These are phyloP conservation scores for Pichia nakasei DNA, from an alignment of 805 yeast species.

Conservation along the genomic window DNA sequence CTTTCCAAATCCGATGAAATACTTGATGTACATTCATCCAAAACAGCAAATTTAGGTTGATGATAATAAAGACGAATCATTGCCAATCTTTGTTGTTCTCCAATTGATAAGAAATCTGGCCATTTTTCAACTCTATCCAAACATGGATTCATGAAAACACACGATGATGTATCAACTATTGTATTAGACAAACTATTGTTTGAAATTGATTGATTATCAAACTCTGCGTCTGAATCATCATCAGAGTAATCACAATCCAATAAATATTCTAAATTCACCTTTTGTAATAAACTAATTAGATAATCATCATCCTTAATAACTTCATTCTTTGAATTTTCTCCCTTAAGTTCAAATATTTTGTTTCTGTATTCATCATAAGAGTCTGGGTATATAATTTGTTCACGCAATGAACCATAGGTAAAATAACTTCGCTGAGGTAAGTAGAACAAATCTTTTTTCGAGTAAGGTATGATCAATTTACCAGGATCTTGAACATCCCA, in stretches of 20 bases:
- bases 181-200: not conserved
- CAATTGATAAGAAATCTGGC: constrained; percentile 82
- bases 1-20: constrained; percentile 88
- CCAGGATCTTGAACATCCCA: constrained; percentile 72
- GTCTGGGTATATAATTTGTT: constrained; percentile 85
- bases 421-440: constrained; percentile 90
- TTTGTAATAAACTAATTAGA: constrained; percentile 42
- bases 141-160: constrained; percentile 29
- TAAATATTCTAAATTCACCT: constrained; percentile 53
- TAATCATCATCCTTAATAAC: constrained; percentile 33
- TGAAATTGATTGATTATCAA: not conserved
- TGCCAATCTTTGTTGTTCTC: constrained; percentile 89
- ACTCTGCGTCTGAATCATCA: constrained; percentile 12
- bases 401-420: constrained; percentile 70
- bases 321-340: constrained; percentile 6
- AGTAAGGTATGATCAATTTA: constrained; percentile 51
- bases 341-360: constrained; percentile 27
- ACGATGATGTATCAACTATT: not conserved
- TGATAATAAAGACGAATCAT: constrained; percentile 91
- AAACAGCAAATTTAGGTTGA: constrained; percentile 84
- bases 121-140: constrained; percentile 69
- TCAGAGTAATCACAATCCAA: constrained; percentile 25
- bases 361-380: constrained; percentile 46
- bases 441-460: constrained; percentile 66
- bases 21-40: constrained; percentile 94